phyloP scores from a whole-genome alignment of 192 early-diverging fungal species.

The Coemansia sp. region DNA sequence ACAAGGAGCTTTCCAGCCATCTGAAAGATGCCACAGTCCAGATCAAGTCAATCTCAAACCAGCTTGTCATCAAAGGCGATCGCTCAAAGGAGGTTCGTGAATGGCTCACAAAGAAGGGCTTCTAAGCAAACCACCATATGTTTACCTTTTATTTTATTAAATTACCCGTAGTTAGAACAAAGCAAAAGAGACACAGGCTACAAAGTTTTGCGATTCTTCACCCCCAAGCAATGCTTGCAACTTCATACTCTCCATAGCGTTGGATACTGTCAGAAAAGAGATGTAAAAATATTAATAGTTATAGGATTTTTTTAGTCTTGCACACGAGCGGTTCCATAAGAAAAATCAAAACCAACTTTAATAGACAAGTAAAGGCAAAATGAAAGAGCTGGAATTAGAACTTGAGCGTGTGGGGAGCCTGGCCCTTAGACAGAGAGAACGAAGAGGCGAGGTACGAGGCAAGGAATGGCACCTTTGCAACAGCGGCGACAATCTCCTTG shows the following conservation, averaged over 20 bases:
- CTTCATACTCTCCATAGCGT: neutral
- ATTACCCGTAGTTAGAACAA: no score
- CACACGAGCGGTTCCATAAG: constrained; percentile 7
- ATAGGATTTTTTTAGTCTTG: constrained; percentile 12
- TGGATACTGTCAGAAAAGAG: neutral
- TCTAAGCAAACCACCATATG: constrained; percentile 25
- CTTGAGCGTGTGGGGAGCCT: constrained; percentile 94
- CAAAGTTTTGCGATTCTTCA: no score
- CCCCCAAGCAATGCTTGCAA: neutral
- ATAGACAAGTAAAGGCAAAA: constrained; percentile 24
- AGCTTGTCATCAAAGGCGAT: constrained; percentile 61
- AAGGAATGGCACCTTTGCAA: constrained; percentile 87
- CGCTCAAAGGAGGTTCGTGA: constrained; percentile 50
- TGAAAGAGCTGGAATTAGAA: constrained; percentile 73
- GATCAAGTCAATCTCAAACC: constrained; percentile 51
- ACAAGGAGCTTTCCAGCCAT: constrained; percentile 19
- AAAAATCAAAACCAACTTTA: constrained; percentile 16
- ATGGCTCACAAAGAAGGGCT: constrained; percentile 61
- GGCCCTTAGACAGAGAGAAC: constrained; percentile 95
- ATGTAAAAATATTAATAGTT: neutral
- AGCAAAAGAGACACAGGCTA: no score
- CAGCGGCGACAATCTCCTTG: constrained; percentile 72
- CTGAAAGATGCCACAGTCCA: constrained; percentile 29
- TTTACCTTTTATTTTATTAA: no score
- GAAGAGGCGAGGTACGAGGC: constrained; percentile 83